Evolutionary conservation across 2,329 filamentous ascomycete genomes (phyloP), one percentile per base, ranked within the genome.

Genomic region (Rutstroemia sp.): DNA sequence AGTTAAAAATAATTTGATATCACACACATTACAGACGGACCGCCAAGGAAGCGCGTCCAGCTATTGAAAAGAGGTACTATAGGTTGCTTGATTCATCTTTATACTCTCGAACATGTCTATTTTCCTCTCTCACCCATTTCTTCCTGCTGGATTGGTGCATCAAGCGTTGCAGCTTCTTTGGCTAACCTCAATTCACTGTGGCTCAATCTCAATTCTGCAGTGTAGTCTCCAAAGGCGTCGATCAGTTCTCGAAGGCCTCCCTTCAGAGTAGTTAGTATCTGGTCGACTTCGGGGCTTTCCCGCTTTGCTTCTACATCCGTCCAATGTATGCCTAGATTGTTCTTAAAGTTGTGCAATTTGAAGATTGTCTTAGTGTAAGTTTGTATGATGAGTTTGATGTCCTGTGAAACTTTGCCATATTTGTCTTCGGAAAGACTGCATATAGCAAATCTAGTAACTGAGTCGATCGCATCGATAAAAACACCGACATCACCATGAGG

Each of bases 351-450:
- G 65, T 95, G 86, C 3, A 96, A 74, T 62, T 83, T 83, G 54
- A 75, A 78, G 56, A 91, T 84, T 0, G 88, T 83, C 0, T 70
- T 64, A 0, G 89, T 92, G 59, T 95, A 81, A 1, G 83, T 82
- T 48, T 86, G 81, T 51, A 96, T 82, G 56, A 95, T 85, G 49
- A 73, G 73, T 1, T 88, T 82, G 2, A 97, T 83, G 61, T 94
- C 88, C 45, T 84, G 78, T 62, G 95, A 87, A n/a, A 95, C 92
- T 63, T 89, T 88, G 14, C 92, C 92, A 67, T 84, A 94, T 48
- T 80, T 79, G 69, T 97, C 92, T 70, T 97, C 92, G 3, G 76
- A 75, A 54, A 96, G 73, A 70, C 88, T 92, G 60, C 81, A 80
- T 4, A 89, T 79, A 0, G 88, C 81, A 27, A 97, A 77, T 50